Evolutionary conservation across 2,329 filamentous ascomycete species (phyloP).

Genomic region (Cercospora nicotianae): DNA sequence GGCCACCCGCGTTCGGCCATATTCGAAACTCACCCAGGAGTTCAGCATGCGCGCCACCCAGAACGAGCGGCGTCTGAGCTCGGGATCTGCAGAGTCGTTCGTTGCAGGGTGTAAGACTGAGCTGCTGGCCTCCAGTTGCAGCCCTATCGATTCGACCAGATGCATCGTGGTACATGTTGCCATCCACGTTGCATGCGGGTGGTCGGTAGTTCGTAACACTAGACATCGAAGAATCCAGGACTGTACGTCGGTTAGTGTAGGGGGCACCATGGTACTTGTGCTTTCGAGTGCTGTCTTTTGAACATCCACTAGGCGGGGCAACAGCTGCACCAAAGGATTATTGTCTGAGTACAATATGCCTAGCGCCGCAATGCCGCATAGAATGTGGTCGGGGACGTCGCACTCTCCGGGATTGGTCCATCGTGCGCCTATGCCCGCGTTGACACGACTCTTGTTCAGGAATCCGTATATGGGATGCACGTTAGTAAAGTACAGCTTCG

Average conservation of each 20-base stretch:
- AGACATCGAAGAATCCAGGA: conserved; percentile 56
- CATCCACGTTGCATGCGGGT: conserved; percentile 58
- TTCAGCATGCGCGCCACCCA: conserved; percentile 59
- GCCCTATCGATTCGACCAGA: conserved; percentile 55
- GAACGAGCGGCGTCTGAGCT: conserved; percentile 40
- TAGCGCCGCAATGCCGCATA: conserved; percentile 58
- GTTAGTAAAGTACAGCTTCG: conserved; percentile 54
- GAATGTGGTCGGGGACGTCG: conserved; percentile 39
- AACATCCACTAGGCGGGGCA: conserved; percentile 36
- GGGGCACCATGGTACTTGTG: conserved; percentile 39
- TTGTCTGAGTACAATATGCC: conserved; percentile 51
- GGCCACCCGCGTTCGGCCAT: conserved; percentile 55
- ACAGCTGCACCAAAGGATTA: conserved; percentile 8
- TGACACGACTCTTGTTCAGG: conserved; percentile 38
- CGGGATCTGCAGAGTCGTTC: conserved; percentile 29
- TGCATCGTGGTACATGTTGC: conserved; percentile 60
- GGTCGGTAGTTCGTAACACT: conserved; percentile 56
- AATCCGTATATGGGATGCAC: conserved; percentile 57
- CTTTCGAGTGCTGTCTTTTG: conserved; percentile 50
- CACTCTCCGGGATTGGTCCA: conserved; percentile 30
- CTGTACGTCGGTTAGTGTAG: conserved; percentile 46
- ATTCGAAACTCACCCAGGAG: conserved; percentile 60
- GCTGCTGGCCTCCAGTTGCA: conserved; percentile 46
- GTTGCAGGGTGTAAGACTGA: conserved; percentile 31
- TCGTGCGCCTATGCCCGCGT: conserved; percentile 29